Percentiles rank a stretch among this genome's conserved stretches.
These are phyloP conservation scores for Aspergillus leporis DNA, from an alignment of 495 filamentous ascomycete species.

Conservation along the genomic window DNA sequence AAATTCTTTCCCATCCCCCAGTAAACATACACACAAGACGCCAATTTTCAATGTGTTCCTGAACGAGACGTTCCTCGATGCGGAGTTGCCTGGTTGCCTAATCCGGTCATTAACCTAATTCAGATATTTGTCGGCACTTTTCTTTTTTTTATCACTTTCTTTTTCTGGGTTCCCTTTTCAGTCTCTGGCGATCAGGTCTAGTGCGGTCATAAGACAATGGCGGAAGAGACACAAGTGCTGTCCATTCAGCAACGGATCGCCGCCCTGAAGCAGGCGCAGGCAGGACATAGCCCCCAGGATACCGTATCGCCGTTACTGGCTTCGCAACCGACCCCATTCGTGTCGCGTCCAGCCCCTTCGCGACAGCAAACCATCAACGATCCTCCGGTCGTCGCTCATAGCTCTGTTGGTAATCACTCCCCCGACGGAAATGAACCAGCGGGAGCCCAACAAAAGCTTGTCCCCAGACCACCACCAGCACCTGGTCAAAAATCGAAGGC, in stretches of 20 bases:
- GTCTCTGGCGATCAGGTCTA: not conserved
- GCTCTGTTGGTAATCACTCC: conserved; percentile 19
- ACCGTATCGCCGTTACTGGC: conserved; percentile 22
- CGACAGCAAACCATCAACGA: conserved; percentile 49
- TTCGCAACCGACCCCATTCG: conserved; percentile 25
- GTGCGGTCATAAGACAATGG: conserved; percentile 7
- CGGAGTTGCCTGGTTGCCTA: not conserved
- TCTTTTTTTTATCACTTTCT: not conserved
- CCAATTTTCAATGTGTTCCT: not conserved
- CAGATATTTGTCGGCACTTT: not conserved
- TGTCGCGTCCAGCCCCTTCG: conserved; percentile 39
- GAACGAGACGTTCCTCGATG: not conserved
- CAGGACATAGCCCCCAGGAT: conserved; percentile 42
- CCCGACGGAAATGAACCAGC: conserved; percentile 48
- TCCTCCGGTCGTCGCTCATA: conserved; percentile 42
- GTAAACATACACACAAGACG: not conserved
- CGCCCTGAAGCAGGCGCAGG: conserved; percentile 57
- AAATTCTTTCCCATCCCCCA: not conserved
- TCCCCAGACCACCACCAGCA: conserved; percentile 22
- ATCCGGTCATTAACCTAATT: not conserved
- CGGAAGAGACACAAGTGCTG: conserved; percentile 43
- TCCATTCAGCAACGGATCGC: conserved; percentile 63
- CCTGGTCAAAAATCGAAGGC: conserved; percentile 37
- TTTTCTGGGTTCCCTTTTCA: not conserved
- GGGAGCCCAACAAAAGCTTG: conserved; percentile 24